Evolutionary conservation across 495 filamentous ascomycete genomes (phyloP).

Genomic region (Talaromyces trachyspermus): DNA sequence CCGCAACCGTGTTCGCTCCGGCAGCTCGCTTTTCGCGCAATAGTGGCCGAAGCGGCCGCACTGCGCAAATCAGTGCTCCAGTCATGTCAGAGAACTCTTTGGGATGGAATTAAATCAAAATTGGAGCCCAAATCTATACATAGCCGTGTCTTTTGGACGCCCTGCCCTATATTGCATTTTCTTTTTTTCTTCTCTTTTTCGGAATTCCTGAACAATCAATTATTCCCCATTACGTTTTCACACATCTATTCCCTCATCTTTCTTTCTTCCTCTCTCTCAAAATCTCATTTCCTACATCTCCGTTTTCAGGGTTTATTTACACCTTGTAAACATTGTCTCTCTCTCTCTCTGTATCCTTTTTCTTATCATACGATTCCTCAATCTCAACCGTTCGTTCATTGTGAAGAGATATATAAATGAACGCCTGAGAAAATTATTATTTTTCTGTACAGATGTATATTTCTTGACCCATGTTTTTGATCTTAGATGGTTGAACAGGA

Average conservation of each 20-base stretch:
- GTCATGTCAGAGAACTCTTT: slow-evolving; percentile 97
- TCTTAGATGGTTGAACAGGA: not conserved
- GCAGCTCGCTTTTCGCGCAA: slow-evolving; percentile 44
- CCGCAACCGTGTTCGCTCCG: slow-evolving; percentile 22
- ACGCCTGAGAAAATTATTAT: not conserved
- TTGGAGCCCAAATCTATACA: not conserved
- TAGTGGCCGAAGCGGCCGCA: slow-evolving; percentile 63
- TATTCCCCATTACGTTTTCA: slow-evolving; percentile 9
- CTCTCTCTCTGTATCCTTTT: not conserved
- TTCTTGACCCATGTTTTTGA: not conserved
- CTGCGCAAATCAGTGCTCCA: slow-evolving; percentile 71
- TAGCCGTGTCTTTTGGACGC: not conserved
- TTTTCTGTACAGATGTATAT: slow-evolving; percentile 10
- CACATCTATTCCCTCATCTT: too few relatives aligned
- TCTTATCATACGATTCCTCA: not conserved
- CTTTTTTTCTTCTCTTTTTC: not conserved
- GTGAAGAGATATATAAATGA: too few relatives aligned
- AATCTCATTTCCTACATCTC: not conserved
- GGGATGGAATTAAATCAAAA: slow-evolving; percentile 77
- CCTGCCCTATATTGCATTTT: not conserved
- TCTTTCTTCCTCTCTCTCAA: not conserved
- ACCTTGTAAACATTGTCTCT: slow-evolving; percentile 1
- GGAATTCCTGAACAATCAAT: slow-evolving; percentile 1
- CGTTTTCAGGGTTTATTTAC: not conserved
- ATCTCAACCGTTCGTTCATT: too few relatives aligned